Conservation (phyloP, 2,329 filamentous ascomycete genomes). For the Purpureocillium lavendulum region DNA sequence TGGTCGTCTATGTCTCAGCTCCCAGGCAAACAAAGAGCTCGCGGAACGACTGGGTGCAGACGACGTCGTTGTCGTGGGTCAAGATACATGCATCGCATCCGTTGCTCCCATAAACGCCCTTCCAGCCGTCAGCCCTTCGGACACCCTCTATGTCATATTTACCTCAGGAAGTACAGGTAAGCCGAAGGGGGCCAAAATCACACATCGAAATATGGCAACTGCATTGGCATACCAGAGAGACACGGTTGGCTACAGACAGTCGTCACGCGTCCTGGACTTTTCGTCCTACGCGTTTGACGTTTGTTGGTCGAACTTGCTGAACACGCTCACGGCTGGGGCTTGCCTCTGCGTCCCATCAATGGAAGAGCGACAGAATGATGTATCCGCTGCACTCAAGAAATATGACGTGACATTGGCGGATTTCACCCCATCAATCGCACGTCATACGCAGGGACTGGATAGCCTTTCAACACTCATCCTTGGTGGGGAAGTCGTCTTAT, state of each 20-base stretch:
- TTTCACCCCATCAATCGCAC: slow-evolving; percentile 11
- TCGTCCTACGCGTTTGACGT: slow-evolving; percentile 9
- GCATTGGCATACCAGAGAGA: slow-evolving; percentile 6
- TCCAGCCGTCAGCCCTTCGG: slow-evolving; percentile 1
- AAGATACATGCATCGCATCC: neutral
- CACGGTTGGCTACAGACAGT: slow-evolving; percentile 2
- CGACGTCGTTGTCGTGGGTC: slow-evolving; percentile 1
- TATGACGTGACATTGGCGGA: slow-evolving; percentile 7
- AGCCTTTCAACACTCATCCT: slow-evolving; percentile 8
- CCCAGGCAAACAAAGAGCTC: slow-evolving; percentile 4
- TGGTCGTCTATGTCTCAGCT: slow-evolving; percentile 9
- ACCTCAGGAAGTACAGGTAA: slow-evolving; percentile 17
- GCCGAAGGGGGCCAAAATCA: slow-evolving; percentile 14
- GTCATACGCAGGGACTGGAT: slow-evolving; percentile 4
- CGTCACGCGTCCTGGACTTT: slow-evolving; percentile 8
- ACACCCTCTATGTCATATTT: slow-evolving; percentile 13
- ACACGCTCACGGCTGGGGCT: slow-evolving; percentile 1
- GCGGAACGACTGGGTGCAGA: slow-evolving; percentile 2
- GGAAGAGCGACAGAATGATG: slow-evolving; percentile 6
- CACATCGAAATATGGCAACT: slow-evolving; percentile 9
- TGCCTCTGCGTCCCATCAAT: slow-evolving; percentile 9
- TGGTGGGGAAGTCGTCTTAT: slow-evolving; percentile 8
- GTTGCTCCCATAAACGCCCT: neutral
- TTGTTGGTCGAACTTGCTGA: slow-evolving; percentile 1
- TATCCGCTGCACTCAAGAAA: slow-evolving; percentile 5